These are phyloP conservation scores for Aspergillus indologenus DNA, from an alignment of 495 filamentous ascomycete genomes.

Conservation along the genomic window DNA sequence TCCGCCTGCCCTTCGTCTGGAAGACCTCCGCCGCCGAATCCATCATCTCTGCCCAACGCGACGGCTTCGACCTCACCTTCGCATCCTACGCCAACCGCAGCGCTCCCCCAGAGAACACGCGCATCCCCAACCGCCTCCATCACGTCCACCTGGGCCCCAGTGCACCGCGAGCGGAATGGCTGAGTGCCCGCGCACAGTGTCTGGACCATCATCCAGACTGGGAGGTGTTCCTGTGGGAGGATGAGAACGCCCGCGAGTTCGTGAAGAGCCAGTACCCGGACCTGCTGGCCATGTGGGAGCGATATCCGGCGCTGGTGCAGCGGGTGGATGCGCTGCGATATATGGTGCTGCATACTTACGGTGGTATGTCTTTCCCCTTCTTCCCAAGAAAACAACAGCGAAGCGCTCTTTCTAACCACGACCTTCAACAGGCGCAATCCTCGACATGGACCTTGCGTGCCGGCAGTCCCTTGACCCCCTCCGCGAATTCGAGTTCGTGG, in stretches of 20 bases:
- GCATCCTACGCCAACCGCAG: constrained; percentile 1
- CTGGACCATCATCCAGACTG: constrained; percentile 4
- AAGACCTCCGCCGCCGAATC: not conserved
- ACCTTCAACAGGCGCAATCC: constrained; percentile 1
- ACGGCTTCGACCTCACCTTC: constrained; percentile 11
- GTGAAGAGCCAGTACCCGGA: constrained; percentile 8
- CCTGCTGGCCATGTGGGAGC: constrained; percentile 5
- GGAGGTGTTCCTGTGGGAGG: constrained; percentile 9
- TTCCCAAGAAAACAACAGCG: no score
- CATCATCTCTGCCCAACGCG: constrained; percentile 6
- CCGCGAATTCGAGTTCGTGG: constrained; percentile 12
- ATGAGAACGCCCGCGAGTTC: constrained; percentile 6
- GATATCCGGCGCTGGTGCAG: constrained; percentile 13
- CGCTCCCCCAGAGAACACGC: not conserved
- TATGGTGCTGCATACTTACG: constrained; percentile 12
- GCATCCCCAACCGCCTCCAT: constrained; percentile 7
- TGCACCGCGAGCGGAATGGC: constrained; percentile 1
- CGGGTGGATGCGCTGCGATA: constrained; percentile 14
- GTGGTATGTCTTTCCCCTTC: not conserved
- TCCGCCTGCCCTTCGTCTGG: constrained; percentile 13
- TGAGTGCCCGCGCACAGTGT: constrained; percentile 4
- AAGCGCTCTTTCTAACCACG: not conserved
- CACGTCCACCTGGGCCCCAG: constrained; percentile 9
- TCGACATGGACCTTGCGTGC: constrained; percentile 14
- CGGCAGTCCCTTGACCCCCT: constrained; percentile 10